Evolutionary conservation across 1,284 basidiomycete species (phyloP).

Genomic region (Fomitopsis palustris): DNA sequence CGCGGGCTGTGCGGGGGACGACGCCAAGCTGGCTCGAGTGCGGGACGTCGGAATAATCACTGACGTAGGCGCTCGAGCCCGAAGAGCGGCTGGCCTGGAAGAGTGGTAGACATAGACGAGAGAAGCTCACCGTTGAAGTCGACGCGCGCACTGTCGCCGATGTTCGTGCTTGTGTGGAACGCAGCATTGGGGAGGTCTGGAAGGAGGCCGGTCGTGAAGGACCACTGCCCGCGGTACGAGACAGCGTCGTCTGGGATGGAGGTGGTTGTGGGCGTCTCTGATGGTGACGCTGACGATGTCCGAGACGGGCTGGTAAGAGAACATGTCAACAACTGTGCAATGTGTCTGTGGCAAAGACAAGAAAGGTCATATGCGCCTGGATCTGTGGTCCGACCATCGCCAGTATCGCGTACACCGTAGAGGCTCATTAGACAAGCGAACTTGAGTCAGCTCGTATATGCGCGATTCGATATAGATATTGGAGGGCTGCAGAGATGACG

Average conservation of each 20-base stretch:
- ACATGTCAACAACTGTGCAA: background rate
- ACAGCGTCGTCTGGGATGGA: conserved; percentile 22
- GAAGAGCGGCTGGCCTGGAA: background rate
- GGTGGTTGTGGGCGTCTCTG: conserved; percentile 11
- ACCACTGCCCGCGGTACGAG: conserved; percentile 27
- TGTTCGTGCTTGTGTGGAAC: conserved; percentile 43
- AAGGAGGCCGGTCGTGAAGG: conserved; percentile 21
- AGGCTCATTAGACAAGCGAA: background rate
- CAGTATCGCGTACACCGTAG: background rate
- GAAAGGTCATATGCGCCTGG: background rate
- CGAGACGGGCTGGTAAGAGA: background rate
- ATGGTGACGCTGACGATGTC: conserved; percentile 10
- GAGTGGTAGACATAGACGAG: background rate
- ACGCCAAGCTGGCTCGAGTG: background rate
- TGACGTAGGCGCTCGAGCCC: background rate
- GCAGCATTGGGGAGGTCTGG: conserved; percentile 13
- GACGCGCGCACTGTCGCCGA: conserved; percentile 42
- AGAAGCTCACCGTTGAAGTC: conserved; percentile 45
- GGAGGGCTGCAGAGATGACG: background rate
- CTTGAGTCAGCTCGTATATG: background rate
- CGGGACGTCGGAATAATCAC: conserved; percentile 9
- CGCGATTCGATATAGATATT: background rate
- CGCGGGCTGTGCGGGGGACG: background rate
- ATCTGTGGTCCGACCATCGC: background rate
- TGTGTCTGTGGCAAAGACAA: background rate